These are phyloP conservation scores for Flaveria bidentis DNA, from an alignment of 129 eudicot genomes.

Conservation along the genomic window DNA sequence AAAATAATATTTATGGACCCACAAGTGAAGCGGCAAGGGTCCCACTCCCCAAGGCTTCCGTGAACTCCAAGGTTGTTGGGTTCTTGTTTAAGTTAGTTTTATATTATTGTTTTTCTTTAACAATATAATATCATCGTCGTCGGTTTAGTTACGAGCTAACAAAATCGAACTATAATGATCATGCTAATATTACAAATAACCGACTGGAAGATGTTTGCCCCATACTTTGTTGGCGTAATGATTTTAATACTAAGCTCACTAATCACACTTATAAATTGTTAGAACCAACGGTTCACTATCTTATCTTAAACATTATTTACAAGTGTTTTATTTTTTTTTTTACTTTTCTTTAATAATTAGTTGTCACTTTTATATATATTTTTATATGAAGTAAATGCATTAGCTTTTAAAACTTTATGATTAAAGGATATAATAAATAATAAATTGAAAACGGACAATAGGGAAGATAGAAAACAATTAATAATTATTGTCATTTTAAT, in stretches of 20 bases:
- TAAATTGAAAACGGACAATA: constrained; percentile 4
- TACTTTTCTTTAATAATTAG: too few relatives aligned
- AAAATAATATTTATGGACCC: not conserved
- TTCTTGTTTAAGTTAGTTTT: not conserved
- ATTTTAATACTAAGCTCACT: too few relatives aligned
- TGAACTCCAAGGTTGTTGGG: constrained; percentile 45
- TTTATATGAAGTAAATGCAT: too few relatives aligned
- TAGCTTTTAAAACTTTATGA: not conserved
- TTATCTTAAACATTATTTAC: not conserved
- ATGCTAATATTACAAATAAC: not conserved
- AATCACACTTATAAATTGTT: not conserved
- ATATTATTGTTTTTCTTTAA: not conserved
- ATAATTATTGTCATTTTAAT: not conserved
- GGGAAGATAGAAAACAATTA: not conserved
- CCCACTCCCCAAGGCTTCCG: constrained; percentile 24
- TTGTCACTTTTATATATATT: too few relatives aligned
- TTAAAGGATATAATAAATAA: not conserved
- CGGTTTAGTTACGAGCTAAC: not conserved
- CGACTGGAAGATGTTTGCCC: not conserved
- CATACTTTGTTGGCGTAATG: not conserved
- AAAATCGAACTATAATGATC: not conserved
- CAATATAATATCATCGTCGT: not conserved
- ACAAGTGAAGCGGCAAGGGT: constrained; percentile 21
- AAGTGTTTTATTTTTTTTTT: not conserved
- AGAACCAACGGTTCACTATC: not conserved